Evolutionary conservation across 306 rosid species (phyloP).

Genomic region (Castanea crenata): DNA sequence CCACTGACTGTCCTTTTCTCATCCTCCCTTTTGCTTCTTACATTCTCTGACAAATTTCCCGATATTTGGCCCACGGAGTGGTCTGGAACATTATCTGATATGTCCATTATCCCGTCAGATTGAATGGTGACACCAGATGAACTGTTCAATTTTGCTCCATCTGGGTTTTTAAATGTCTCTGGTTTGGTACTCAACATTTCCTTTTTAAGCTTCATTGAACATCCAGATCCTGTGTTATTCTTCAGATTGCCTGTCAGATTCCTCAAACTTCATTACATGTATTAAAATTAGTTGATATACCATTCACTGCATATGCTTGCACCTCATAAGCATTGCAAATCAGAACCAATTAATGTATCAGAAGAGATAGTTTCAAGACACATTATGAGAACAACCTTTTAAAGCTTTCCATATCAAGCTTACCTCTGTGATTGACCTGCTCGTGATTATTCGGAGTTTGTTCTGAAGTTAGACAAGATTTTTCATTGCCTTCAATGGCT

Average conservation of each 20-base stretch:
- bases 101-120: constrained; percentile 16
- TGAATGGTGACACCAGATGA: constrained; percentile 19
- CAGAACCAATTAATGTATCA: no score
- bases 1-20: background rate
- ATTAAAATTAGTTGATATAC: background rate
- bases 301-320: constrained; percentile 2
- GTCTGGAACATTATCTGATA: constrained; percentile 8
- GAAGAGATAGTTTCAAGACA: no score
- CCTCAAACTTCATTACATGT: constrained; percentile 18
- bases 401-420: background rate
- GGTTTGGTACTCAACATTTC: constrained; percentile 17
- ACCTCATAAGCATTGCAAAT: background rate
- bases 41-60: constrained; percentile 2
- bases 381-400: background rate
- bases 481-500: constrained; percentile 17
- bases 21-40: constrained; percentile 15
- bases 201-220: constrained; percentile 7
- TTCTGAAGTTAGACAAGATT: constrained; percentile 1
- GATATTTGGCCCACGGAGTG: constrained; percentile 16
- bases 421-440: constrained; percentile 5
- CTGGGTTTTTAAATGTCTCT: constrained; percentile 14
- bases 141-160: constrained; percentile 22
- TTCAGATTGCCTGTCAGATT: constrained; percentile 14
- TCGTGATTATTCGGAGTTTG: background rate
- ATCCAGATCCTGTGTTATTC: constrained; percentile 19